Conservation (phyloP, 2,329 filamentous ascomycete species). For the Metarhizium robertsii region DNA sequence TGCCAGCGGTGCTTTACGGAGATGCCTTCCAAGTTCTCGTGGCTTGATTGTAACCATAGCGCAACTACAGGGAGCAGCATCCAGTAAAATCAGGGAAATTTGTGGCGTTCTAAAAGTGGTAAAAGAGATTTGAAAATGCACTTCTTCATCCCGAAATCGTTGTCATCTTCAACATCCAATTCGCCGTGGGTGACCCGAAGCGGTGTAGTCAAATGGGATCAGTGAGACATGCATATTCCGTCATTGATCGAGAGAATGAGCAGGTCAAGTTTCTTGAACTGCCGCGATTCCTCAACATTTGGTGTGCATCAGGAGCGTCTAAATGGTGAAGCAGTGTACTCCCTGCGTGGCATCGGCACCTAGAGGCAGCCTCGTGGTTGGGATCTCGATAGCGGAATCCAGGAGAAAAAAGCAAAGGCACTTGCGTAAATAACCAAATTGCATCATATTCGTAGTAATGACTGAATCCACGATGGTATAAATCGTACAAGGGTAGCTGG, state of each 20-base stretch:
- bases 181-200: background rate
- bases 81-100: no score
- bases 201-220: background rate
- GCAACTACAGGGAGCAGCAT: no score
- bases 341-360: background rate
- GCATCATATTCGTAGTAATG: background rate
- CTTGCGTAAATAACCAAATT: background rate
- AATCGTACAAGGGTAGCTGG: background rate
- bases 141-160: background rate
- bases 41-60: no score
- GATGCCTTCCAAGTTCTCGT: no score
- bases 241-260: background rate
- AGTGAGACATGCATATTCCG: conserved; percentile 1
- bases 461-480: background rate
- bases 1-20: no score
- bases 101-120: no score
- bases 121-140: background rate
- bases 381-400: background rate
- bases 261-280: background rate
- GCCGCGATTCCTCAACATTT: background rate
- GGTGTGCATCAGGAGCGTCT: background rate
- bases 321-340: background rate
- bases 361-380: background rate
- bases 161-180: background rate
- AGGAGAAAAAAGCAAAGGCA: background rate